Evolutionary conservation across 2,329 filamentous ascomycete species (phyloP).

Genomic region (Aspergillus sp.): DNA sequence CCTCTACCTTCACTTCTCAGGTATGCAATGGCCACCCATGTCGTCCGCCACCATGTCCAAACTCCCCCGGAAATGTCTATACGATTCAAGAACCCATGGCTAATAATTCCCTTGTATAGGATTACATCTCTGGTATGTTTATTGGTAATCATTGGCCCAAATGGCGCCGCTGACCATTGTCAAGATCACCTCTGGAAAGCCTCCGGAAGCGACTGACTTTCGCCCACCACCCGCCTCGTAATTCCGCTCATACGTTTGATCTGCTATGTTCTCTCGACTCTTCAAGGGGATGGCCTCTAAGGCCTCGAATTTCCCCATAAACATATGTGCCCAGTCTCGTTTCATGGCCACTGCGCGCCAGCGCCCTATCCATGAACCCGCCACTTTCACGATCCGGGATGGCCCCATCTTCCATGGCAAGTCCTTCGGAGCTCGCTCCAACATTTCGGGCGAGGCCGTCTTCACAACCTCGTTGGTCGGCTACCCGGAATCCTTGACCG

Average conservation of each 20-base stretch:
- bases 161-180: conserved; percentile 8
- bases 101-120: conserved; percentile 30
- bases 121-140: conserved; percentile 55
- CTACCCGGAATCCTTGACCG: conserved; percentile 81
- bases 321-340: conserved; percentile 28
- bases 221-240: conserved; percentile 6
- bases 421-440: conserved; percentile 91
- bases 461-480: conserved; percentile 97
- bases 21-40: conserved; percentile 40
- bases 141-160: conserved; percentile 5
- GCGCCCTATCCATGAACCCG: conserved; percentile 62
- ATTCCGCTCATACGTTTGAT: conserved; percentile 13
- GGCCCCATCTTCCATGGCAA: conserved; percentile 93
- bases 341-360: conserved; percentile 60
- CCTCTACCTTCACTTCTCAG: conserved; percentile 79
- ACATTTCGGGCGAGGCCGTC: conserved; percentile 95
- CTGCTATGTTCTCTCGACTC: conserved; percentile 47
- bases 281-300: conserved; percentile 43
- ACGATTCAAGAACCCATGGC: conserved; percentile 1
- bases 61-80: neutral
- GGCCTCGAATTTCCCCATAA: conserved; percentile 37
- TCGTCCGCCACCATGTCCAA: conserved; percentile 4
- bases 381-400: conserved; percentile 92
- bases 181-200: conserved; percentile 60
- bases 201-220: conserved; percentile 46